Conservation (phyloP, 768 basidiomycete species). For the Lactarius deliciosus region DNA sequence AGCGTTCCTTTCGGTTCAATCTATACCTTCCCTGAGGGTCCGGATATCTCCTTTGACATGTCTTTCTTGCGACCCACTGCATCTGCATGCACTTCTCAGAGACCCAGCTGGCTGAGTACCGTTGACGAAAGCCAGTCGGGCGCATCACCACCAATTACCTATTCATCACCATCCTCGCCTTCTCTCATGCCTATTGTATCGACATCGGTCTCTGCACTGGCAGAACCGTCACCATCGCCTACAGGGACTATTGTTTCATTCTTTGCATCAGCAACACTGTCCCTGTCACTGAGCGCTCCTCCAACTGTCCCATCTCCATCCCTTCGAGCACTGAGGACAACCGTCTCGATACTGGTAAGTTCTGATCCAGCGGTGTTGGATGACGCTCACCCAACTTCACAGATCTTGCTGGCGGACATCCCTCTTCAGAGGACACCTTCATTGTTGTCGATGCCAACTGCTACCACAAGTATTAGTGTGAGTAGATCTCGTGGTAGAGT, state of each 20-base stretch:
- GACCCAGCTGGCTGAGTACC: slow-evolving; percentile 2
- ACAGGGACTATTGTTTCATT: slow-evolving; percentile 40
- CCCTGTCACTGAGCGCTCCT: slow-evolving; percentile 28
- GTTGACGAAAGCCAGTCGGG: slow-evolving; percentile 31
- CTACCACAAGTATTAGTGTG: too few relatives aligned
- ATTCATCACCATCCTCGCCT: slow-evolving; percentile 43
- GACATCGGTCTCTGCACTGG: slow-evolving; percentile 34
- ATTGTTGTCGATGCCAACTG: too few relatives aligned
- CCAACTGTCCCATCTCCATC: too few relatives aligned
- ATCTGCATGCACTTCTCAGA: too few relatives aligned
- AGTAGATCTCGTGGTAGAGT: too few relatives aligned
- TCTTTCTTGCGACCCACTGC: too few relatives aligned
- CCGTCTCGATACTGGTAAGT: slow-evolving; percentile 36
- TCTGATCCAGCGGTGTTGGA: background rate
- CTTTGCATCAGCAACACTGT: slow-evolving; percentile 34
- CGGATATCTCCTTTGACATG: too few relatives aligned
- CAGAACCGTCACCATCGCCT: slow-evolving; percentile 37
- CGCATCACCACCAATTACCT: slow-evolving; percentile 35
- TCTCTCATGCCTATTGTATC: slow-evolving; percentile 47
- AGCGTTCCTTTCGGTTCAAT: too few relatives aligned
- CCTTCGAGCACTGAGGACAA: slow-evolving; percentile 15
- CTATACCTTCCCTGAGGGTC: too few relatives aligned
- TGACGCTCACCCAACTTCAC: too few relatives aligned
- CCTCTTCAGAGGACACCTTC: too few relatives aligned
- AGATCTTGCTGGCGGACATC: too few relatives aligned